Evolutionary conservation across 352 stramenopile species (phyloP).

Genomic region (Phytopythium boreale): DNA sequence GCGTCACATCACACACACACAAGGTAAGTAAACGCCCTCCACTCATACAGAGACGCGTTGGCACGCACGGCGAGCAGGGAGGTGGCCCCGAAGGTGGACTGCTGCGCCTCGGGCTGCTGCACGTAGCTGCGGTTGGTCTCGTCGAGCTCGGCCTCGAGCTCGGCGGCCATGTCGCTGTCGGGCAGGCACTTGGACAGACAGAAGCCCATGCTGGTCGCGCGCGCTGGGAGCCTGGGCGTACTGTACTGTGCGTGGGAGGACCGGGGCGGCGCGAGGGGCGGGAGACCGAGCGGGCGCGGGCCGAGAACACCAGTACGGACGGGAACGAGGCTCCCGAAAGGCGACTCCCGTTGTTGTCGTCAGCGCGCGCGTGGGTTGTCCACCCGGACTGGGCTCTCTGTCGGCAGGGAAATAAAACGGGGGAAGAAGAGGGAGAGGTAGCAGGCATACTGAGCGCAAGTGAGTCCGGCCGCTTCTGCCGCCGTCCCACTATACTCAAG

Average conservation of each 20-base stretch:
- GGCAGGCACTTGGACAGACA: slow-evolving; percentile 85
- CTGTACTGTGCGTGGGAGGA: neutral
- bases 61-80: slow-evolving; percentile 64
- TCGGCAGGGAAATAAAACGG: too few species aligned
- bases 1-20: neutral
- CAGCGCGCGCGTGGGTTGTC: neutral
- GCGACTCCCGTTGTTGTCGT: slow-evolving; percentile 4
- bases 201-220: slow-evolving; percentile 57
- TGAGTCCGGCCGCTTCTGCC: neutral
- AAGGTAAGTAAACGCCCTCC: neutral
- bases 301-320: neutral
- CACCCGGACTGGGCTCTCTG: neutral
- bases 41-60: neutral
- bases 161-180: slow-evolving; percentile 78
- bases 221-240: too few species aligned
- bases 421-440: neutral
- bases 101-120: slow-evolving; percentile 31
- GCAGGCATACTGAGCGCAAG: slow-evolving; percentile 4
- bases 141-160: slow-evolving; percentile 84
- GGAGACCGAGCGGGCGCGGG: too few species aligned
- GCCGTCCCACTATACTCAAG: neutral
- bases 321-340: too few species aligned
- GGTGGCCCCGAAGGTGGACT: slow-evolving; percentile 65
- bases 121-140: slow-evolving; percentile 59
- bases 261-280: neutral